Conservation (phyloP, 257 asterid genomes). For the Solanum rostratum region DNA sequence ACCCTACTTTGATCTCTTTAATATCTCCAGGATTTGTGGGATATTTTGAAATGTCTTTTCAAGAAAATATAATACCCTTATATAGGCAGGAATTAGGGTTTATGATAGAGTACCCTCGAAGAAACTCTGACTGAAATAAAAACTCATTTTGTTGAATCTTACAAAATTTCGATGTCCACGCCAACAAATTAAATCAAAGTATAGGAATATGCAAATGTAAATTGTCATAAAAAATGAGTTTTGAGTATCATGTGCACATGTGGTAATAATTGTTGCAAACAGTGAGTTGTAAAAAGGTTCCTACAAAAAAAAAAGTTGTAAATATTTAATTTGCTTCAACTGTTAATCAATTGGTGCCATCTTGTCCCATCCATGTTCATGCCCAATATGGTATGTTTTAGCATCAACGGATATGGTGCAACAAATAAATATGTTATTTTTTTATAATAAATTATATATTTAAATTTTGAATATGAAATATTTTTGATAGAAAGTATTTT, state of each 20-base stretch:
- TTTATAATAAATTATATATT: too few species aligned
- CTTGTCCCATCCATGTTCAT: background rate
- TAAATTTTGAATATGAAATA: rapidly evolving
- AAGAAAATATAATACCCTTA: too few species aligned
- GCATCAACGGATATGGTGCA: background rate
- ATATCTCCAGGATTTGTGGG: too few species aligned
- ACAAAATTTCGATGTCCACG: too few species aligned
- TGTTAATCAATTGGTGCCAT: background rate
- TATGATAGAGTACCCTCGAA: too few species aligned
- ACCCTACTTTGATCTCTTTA: too few species aligned
- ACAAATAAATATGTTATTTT: rapidly evolving
- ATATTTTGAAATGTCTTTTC: too few species aligned
- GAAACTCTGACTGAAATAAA: too few species aligned
- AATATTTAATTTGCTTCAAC: background rate
- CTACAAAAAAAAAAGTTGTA: background rate
- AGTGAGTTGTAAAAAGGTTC: background rate
- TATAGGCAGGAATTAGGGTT: too few species aligned
- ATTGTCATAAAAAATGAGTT: background rate
- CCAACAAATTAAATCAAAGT: background rate
- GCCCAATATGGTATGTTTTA: background rate
- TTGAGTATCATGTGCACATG: background rate
- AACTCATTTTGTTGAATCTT: too few species aligned
- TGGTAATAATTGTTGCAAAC: background rate
- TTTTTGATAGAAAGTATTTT: too few species aligned
- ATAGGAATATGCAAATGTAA: background rate